Conservation (phyloP, 1,284 basidiomycete genomes). For the Trichosporon coremiiforme region DNA sequence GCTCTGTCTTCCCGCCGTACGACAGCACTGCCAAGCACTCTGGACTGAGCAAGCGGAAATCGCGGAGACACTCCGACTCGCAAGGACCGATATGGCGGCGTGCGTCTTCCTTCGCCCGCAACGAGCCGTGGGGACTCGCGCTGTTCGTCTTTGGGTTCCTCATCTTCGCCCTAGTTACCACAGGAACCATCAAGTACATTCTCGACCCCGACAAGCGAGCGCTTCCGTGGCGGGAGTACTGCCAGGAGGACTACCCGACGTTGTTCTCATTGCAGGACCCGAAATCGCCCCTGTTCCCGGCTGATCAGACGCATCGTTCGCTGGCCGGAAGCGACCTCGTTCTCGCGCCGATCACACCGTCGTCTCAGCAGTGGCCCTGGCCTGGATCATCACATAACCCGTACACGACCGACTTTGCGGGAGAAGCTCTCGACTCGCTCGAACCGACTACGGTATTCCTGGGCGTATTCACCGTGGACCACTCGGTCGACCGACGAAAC, state of each 20-base stretch:
- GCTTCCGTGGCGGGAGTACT: constrained; percentile 90
- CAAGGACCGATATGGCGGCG: not conserved
- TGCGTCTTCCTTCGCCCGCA: not conserved
- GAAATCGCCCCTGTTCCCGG: constrained; percentile 23
- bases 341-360: constrained; percentile 40
- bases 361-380: constrained; percentile 55
- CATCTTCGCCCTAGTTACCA: constrained; percentile 60
- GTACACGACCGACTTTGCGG: constrained; percentile 34
- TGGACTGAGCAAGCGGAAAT: constrained; percentile 38
- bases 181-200: constrained; percentile 80
- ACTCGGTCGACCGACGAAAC: constrained; percentile 80
- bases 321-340: constrained; percentile 22
- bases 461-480: constrained; percentile 90
- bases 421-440: constrained; percentile 63
- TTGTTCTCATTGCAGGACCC: constrained; percentile 47
- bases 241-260: constrained; percentile 63
- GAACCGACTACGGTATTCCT: constrained; percentile 86
- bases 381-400: constrained; percentile 32
- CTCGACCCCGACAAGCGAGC: constrained; percentile 95
- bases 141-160: constrained; percentile 68
- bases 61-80: constrained; percentile 31
- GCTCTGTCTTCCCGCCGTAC: constrained; percentile 35
- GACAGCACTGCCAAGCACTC: constrained; percentile 30
- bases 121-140: constrained; percentile 24
- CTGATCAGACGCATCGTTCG: constrained; percentile 11